Evolutionary conservation across 345 rosid species (phyloP).

Genomic region (Pseudoturritis turrita): DNA sequence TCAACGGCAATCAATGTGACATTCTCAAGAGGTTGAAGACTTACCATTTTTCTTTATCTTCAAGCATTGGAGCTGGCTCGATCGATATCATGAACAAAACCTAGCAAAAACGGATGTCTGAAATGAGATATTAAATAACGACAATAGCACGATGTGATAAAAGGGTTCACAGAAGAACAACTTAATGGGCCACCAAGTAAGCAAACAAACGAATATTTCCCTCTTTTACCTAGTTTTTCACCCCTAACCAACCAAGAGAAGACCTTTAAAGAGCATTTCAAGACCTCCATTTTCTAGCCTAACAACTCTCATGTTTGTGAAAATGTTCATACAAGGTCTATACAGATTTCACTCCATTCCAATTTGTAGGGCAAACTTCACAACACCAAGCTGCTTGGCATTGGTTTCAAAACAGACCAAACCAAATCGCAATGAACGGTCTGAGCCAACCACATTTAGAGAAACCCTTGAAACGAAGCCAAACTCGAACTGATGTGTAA

Average conservation of each 20-base stretch:
- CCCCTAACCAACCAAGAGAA: not conserved
- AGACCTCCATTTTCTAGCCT: slow-evolving; percentile 14
- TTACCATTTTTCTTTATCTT: slow-evolving; percentile 99
- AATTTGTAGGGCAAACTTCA: not conserved
- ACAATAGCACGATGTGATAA: not conserved
- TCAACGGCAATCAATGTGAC: not conserved
- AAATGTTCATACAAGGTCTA: not conserved
- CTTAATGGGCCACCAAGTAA: not conserved
- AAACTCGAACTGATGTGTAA: not conserved
- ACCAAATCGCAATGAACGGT: not conserved
- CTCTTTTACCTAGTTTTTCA: slow-evolving; percentile 2
- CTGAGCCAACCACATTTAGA: not conserved
- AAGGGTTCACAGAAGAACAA: not conserved
- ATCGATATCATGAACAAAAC: slow-evolving; percentile 95
- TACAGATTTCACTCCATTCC: not conserved
- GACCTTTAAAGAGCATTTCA: not conserved
- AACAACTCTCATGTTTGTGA: slow-evolving; percentile 14
- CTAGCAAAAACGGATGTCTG: slow-evolving; percentile 40
- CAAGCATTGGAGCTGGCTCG: slow-evolving; percentile 99
- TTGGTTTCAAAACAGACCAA: not conserved
- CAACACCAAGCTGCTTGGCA: slow-evolving; percentile 6
- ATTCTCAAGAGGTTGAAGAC: slow-evolving; percentile 29
- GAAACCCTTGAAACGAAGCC: not conserved
- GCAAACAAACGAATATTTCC: not conserved
- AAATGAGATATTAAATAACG: slow-evolving; percentile 21